Evolutionary conservation across 1,139 yeast genomes (phyloP), one percentile per base, ranked within the genome.

Genomic region (Hyphopichia khmerensis): DNA sequence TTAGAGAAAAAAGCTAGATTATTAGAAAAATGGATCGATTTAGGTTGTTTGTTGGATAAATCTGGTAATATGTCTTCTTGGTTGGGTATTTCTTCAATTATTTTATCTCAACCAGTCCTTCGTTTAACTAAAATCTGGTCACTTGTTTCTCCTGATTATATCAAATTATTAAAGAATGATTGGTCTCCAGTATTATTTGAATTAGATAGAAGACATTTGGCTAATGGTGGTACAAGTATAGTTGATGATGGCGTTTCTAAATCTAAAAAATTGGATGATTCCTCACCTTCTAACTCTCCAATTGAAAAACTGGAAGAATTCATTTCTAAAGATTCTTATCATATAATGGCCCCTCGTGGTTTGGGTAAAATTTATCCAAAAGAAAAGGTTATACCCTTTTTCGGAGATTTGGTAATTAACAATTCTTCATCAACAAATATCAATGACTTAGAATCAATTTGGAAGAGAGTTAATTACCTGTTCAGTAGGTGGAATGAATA

Each of bases 171-270:
- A 36, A 79, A 84, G 40, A 82, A 83, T 45, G 96, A 87, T 54
- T 93, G 98, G 98, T 89, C 95, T 0, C 96, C 96, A 1, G 96
- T 93, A 21, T 83, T 90, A 23, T 89, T 87, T 64, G 98, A 91
- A 58, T 71, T 91, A 37, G 96, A 89, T 51, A 75, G 95, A 55
- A 76, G 96, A 50, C 77, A 83, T 40, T 71, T 86, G 64, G 67
- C 72, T 13, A 69, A 67, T 48, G 55, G 46, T 15, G 44, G 43
- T 17, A 35, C 24, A 18, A 39, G 41, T 6, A 42, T 40, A 18
- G 44, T 35, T 34, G 33, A 29, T 32, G 40, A 41, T 17, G 37
- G 40, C 13, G 5, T n/a, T 29, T 14, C 40, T 19, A 30, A 32
- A 17, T 21, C 24, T 5, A 26, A 24, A 15, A 24, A 35, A 7